A percentile compares a stretch with the other conserved stretches of the same genome.
phyloP scores from a whole-genome alignment of 805 yeast genomes.

The Wickerhamomyces strasburgensis region DNA sequence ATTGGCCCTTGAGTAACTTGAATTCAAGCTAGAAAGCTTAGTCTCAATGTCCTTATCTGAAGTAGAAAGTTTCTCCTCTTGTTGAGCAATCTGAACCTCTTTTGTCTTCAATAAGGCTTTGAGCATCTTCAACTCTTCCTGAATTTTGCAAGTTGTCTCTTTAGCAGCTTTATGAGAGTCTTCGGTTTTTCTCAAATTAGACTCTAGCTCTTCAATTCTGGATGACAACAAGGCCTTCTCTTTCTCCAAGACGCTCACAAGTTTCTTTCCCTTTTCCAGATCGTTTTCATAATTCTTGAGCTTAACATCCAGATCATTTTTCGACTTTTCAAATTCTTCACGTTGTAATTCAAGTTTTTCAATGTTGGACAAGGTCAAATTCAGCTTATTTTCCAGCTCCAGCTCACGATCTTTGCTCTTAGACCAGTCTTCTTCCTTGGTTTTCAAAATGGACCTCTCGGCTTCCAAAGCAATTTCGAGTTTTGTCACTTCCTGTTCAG shows the following conservation, averaged over 20 bases:
- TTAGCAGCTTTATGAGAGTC: conserved; percentile 11
- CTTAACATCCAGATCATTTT: conserved; percentile 25
- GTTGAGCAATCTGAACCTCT: conserved; percentile 28
- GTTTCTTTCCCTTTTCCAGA: conserved; percentile 21
- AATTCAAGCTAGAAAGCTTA: conserved; percentile 30
- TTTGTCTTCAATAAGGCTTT: conserved; percentile 28
- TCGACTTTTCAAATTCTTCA: conserved; percentile 24
- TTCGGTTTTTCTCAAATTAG: conserved; percentile 11
- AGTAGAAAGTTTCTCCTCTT: conserved; percentile 27
- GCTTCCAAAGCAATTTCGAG: conserved; percentile 31
- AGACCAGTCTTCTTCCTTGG: conserved; percentile 43
- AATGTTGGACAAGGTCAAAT: conserved; percentile 22
- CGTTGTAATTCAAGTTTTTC: conserved; percentile 22
- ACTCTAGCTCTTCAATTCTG: conserved; percentile 20
- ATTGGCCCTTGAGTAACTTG: conserved; percentile 31
- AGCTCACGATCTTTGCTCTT: conserved; percentile 38
- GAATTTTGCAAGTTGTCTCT: conserved; percentile 12
- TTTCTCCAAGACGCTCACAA: conserved; percentile 18
- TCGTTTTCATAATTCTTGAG: conserved; percentile 23
- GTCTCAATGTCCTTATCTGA: conserved; percentile 32
- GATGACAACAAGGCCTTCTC: conserved; percentile 18
- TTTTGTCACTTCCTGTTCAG: conserved; percentile 26
- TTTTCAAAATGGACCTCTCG: conserved; percentile 39
- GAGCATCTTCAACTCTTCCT: conserved; percentile 29
- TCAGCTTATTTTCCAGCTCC: conserved; percentile 24